Evolutionary conservation across 139 green algal genomes (phyloP).

Genomic region (Pycnococcus provasolii): DNA sequence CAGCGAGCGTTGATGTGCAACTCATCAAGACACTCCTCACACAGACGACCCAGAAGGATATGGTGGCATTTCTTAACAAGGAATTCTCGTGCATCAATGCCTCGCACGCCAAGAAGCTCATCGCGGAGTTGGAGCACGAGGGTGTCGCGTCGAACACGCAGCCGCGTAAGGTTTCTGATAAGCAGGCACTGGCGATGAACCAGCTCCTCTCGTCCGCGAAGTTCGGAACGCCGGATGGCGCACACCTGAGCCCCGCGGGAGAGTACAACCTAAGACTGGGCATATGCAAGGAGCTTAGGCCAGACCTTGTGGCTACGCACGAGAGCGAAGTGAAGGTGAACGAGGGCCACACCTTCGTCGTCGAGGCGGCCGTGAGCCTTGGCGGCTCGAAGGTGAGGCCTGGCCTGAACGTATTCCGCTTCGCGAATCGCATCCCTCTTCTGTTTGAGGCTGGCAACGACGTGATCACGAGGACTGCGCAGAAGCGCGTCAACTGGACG

Average conservation of each 20-base stretch:
- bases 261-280: slow-evolving; percentile 97
- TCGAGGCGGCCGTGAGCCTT: slow-evolving; percentile 83
- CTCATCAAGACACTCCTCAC: slow-evolving; percentile 73
- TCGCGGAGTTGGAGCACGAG: slow-evolving; percentile 46
- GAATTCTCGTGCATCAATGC: slow-evolving; percentile 75
- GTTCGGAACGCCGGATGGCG: slow-evolving; percentile 61
- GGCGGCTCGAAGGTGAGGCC: slow-evolving; percentile 73
- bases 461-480: slow-evolving; percentile 80
- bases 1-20: slow-evolving; percentile 75
- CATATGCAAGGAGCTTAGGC: slow-evolving; percentile 89
- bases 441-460: slow-evolving; percentile 84
- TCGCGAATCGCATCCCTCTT: slow-evolving; percentile 94
- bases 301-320: slow-evolving; percentile 87
- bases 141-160: slow-evolving; percentile 27
- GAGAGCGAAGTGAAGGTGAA: slow-evolving; percentile 44
- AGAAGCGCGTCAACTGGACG: slow-evolving; percentile 84
- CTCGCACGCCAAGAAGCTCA: slow-evolving; percentile 52
- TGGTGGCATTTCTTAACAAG: slow-evolving; percentile 62
- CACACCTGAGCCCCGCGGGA: slow-evolving; percentile 66
- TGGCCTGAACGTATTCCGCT: slow-evolving; percentile 84
- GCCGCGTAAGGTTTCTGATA: slow-evolving; percentile 47
- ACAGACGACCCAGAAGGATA: slow-evolving; percentile 39
- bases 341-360: slow-evolving; percentile 89
- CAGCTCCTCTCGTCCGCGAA: slow-evolving; percentile 53
- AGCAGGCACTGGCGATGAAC: slow-evolving; percentile 71